phyloP scores from a whole-genome alignment of 352 stramenopile genomes.

The Plasmopara viticola region DNA sequence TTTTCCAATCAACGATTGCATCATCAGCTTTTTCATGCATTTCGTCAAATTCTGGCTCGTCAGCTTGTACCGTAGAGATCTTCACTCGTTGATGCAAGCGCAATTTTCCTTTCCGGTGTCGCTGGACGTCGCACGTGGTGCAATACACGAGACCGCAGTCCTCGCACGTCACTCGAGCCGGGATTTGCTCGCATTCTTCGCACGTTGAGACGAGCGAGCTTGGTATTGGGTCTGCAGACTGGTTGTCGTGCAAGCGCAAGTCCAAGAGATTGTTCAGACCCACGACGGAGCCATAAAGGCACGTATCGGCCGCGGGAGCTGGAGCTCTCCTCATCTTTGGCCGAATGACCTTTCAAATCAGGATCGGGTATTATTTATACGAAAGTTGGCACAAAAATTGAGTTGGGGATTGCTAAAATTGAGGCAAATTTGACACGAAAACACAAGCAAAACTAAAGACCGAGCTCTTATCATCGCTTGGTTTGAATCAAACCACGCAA shows the following conservation, averaged over 20 bases:
- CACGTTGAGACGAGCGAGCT: slow-evolving; percentile 22
- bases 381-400: too few relatives aligned
- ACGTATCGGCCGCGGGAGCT: slow-evolving; percentile 16
- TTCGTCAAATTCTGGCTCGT: slow-evolving; percentile 5
- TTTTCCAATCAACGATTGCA: slow-evolving; percentile 24
- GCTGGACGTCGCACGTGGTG: slow-evolving; percentile 45
- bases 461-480: too few relatives aligned
- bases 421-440: too few relatives aligned
- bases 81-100: slow-evolving; percentile 49
- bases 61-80: slow-evolving; percentile 3
- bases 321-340: slow-evolving; percentile 10
- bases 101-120: slow-evolving; percentile 83
- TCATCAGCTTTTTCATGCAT: slow-evolving; percentile 1
- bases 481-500: too few relatives aligned
- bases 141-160: slow-evolving; percentile 79
- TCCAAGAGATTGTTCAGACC: slow-evolving; percentile 24
- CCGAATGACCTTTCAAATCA: neutral
- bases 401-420: too few relatives aligned
- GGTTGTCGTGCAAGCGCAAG: slow-evolving; percentile 18
- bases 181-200: slow-evolving; percentile 65
- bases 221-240: slow-evolving; percentile 1
- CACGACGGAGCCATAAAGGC: slow-evolving; percentile 40
- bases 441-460: too few relatives aligned
- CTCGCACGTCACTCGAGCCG: slow-evolving; percentile 44
- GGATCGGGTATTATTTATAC: too few relatives aligned